phyloP scores from a whole-genome alignment of 2,329 filamentous ascomycete species.

The Colletotrichum sansevieriae region DNA sequence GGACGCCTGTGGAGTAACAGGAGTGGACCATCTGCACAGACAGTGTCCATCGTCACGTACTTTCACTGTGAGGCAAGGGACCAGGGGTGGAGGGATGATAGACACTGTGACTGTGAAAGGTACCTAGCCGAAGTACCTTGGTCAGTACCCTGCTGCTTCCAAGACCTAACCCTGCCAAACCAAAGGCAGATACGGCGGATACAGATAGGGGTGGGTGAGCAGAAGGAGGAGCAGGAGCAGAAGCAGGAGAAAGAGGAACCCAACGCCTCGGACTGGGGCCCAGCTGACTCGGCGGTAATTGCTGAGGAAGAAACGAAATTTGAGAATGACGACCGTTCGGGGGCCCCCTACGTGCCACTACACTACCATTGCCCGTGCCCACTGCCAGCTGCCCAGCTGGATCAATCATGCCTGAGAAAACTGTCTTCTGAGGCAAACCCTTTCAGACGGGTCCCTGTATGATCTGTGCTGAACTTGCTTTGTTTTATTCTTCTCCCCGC shows the following conservation, averaged over 20 bases:
- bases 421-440: too few species aligned
- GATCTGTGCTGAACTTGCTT: background rate
- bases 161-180: background rate
- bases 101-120: background rate
- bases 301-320: constrained; percentile 26
- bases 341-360: background rate
- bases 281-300: constrained; percentile 39
- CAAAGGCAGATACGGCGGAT: background rate
- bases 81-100: background rate
- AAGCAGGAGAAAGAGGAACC: constrained; percentile 26
- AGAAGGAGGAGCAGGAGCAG: constrained; percentile 3
- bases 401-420: too few species aligned
- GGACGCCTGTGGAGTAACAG: constrained; percentile 4
- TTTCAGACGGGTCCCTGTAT: too few species aligned
- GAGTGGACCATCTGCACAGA: background rate
- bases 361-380: too few species aligned
- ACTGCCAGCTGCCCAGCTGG: background rate
- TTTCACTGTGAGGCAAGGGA: background rate
- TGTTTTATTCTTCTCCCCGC: background rate
- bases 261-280: constrained; percentile 41
- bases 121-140: background rate
- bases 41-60: background rate
- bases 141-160: background rate
- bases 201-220: constrained; percentile 1
- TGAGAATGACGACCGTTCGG: constrained; percentile 21